Conservation (phyloP, 805 yeast genomes). For the Yarrowia porcina region DNA sequence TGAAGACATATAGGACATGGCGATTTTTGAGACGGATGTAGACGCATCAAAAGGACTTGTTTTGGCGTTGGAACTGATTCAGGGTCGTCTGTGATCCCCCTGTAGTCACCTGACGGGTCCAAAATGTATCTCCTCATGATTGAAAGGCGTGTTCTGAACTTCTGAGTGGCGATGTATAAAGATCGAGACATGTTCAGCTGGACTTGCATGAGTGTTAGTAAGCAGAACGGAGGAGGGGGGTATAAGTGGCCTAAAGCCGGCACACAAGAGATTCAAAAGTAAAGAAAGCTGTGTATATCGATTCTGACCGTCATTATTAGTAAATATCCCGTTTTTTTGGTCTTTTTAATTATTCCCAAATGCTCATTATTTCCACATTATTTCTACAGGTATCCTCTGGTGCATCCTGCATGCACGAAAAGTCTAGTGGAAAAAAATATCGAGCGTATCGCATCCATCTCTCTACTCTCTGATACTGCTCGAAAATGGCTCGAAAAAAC, state of each 20-base stretch:
- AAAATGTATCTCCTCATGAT: constrained; percentile 6
- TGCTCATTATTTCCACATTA: not conserved
- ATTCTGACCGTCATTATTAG: too few relatives aligned
- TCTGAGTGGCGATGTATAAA: not conserved
- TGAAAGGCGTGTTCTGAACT: not conserved
- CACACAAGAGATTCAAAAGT: too few relatives aligned
- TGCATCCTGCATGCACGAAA: not conserved
- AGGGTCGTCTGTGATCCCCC: not conserved
- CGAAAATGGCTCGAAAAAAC: constrained; percentile 21
- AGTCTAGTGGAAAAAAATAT: constrained; percentile 11
- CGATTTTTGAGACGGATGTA: not conserved
- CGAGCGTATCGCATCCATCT: not conserved
- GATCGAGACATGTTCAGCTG: not conserved
- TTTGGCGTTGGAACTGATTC: not conserved
- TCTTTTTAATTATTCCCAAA: not conserved
- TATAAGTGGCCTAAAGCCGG: too few relatives aligned
- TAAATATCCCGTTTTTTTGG: too few relatives aligned
- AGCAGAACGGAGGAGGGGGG: not conserved
- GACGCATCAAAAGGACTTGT: constrained; percentile 1
- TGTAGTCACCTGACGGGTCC: constrained; percentile 14
- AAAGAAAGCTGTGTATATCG: too few relatives aligned
- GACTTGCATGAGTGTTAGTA: not conserved
- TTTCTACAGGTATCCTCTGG: not conserved
- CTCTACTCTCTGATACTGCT: not conserved
- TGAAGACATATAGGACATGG: constrained; percentile 20